phyloP scores from a whole-genome alignment of 345 rosid genomes.

The Brassica incana region DNA sequence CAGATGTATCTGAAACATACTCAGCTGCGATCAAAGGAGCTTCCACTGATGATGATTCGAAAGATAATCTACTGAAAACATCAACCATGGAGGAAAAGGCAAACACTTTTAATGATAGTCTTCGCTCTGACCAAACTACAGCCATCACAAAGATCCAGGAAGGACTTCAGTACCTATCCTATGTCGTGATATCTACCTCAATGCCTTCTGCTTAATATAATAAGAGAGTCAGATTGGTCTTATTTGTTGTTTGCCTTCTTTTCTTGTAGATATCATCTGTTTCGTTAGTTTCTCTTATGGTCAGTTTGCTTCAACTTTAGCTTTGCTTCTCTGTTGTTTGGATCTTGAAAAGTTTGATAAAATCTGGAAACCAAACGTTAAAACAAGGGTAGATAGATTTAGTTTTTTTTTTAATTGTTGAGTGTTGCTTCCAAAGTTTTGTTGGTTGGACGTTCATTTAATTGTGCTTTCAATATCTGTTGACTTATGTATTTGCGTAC shows the following conservation, averaged over 20 bases:
- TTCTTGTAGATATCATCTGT: slow-evolving; percentile 32
- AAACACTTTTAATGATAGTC: slow-evolving; percentile 58
- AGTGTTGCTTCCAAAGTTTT: slow-evolving; percentile 11
- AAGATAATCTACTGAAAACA: slow-evolving; percentile 46
- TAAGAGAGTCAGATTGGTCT: slow-evolving; percentile 20
- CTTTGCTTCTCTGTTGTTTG: slow-evolving; percentile 25
- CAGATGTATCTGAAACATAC: slow-evolving; percentile 88
- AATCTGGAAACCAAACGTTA: slow-evolving; percentile 17
- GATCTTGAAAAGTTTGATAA: slow-evolving; percentile 16
- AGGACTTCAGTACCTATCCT: slow-evolving; percentile 71
- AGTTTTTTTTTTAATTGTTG: not conserved
- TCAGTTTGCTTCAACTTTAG: not conserved
- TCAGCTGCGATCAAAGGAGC: slow-evolving; percentile 62
- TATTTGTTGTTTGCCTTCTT: not conserved
- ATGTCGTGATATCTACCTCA: slow-evolving; percentile 68
- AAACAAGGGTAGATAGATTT: not conserved
- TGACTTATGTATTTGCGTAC: not conserved
- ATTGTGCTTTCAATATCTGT: not conserved
- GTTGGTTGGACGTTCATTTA: not conserved
- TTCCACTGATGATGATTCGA: slow-evolving; percentile 45
- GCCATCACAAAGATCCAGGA: slow-evolving; percentile 80
- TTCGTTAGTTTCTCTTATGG: slow-evolving; percentile 17
- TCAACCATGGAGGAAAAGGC: slow-evolving; percentile 63
- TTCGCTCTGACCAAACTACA: slow-evolving; percentile 49
- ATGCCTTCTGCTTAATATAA: slow-evolving; percentile 57